Base-by-base conservation (phyloP, 768 basidiomycete species). In the Macrolepiota dolichaula region DNA sequence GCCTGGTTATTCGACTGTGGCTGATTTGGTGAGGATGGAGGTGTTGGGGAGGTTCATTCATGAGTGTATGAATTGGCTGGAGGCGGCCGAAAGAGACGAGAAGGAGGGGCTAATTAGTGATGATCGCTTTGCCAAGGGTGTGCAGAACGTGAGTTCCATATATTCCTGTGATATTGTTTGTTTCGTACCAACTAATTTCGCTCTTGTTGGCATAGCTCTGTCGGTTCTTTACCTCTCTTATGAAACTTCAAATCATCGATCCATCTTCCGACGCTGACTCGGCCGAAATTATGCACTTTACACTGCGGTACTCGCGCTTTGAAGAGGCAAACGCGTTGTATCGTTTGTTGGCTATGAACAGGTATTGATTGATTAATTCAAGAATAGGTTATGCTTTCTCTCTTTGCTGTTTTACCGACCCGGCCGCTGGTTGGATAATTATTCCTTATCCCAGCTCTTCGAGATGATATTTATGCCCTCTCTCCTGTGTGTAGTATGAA, bases 291-390 rank as follows among this genome's bases (percentile, higher is more conserved):
- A 80, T 81, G 4, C 87, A 91, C 69, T 93, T 93, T 66, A 84
- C 85, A 47, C 77, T 93, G 51, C 82, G 84, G 40, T 79, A 90
- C 66, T 81, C 91, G 11, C 81, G 86, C 2, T 86, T 91, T 61
- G 89, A 90, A 68, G 91, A 92, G 65, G 91, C 91, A 17, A 91
- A 87, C 64, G 71, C 79, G 61, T 79, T 92, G 49, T 93, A 92
- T 68, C 83, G 90, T 22, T 68, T 80, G 51, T 77, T 92, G 64
- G 89, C 82, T 49, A 72, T 72, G 57, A 77, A 73, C 49, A 76
- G 74, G 65, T 75, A 74, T 65, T 80, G 65, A 75, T 53, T 29
- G 24, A 10, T 53, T 44, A 24, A 10, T 42, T 55, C 22, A 12
- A 36, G 52, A 10, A 25, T 13, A 19, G 12, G 19, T 38, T 32